Percentiles rank a stretch among this genome's conserved stretches.
Conservation (phyloP, 1,284 basidiomycete genomes). For the Ustanciosporium gigantosporum region DNA sequence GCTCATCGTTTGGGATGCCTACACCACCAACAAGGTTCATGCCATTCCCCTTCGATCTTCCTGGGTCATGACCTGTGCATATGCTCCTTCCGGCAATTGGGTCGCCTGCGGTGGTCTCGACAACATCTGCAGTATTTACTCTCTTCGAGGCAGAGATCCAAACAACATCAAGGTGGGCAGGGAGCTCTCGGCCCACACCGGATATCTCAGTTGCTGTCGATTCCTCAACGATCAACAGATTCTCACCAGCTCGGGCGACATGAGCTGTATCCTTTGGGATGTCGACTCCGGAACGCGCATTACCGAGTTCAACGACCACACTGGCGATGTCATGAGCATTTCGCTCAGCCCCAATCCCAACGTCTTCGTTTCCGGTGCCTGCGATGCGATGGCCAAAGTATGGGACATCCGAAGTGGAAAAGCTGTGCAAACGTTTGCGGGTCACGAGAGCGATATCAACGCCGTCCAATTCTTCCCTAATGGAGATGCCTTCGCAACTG, state of each 20-base stretch:
- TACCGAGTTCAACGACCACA: constrained; percentile 97
- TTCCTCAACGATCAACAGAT: constrained; percentile 99
- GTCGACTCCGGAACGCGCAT: constrained; percentile 93
- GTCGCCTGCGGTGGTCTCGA: constrained; percentile 98
- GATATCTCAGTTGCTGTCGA: constrained; percentile 95
- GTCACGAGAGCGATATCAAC: constrained; percentile 98
- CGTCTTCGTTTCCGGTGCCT: constrained; percentile 95
- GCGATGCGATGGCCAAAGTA: constrained; percentile 94
- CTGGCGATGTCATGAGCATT: constrained; percentile 92
- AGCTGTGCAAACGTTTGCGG: constrained; percentile 96
- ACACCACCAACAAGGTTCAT: constrained; percentile 99
- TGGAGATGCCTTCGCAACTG: constrained; percentile 96
- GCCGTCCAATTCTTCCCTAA: constrained; percentile 99
- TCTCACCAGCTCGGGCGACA: constrained; percentile 94
- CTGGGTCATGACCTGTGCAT: constrained; percentile 99
- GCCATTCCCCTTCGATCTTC: constrained; percentile 94
- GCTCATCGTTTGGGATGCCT: constrained; percentile 99
- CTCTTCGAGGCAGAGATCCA: constrained; percentile 68
- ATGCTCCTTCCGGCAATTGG: constrained; percentile 92
- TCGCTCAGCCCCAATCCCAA: constrained; percentile 93
- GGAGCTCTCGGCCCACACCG: constrained; percentile 93
- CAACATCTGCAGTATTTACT: constrained; percentile 98
- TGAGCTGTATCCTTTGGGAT: constrained; percentile 99
- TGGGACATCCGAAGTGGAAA: constrained; percentile 98
- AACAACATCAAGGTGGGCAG: constrained; percentile 67